Conservation (phyloP, 306 rosid species). For the Cucurbita argyrosperma region DNA sequence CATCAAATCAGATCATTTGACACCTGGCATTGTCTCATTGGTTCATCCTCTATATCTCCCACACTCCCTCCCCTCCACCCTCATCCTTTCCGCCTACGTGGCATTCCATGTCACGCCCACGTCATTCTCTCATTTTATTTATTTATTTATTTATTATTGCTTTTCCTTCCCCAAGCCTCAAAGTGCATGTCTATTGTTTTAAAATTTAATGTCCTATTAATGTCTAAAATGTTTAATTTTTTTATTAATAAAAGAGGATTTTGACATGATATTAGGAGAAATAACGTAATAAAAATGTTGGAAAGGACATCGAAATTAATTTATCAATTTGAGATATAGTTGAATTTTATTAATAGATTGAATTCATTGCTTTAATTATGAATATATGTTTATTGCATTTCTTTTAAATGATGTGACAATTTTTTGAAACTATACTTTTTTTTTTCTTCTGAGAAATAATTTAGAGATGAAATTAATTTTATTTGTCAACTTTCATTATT, state of each 20-base stretch:
- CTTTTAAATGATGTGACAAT: background rate
- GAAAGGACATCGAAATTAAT: too few species aligned
- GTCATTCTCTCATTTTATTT: slow-evolving; percentile 5
- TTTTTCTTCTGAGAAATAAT: background rate
- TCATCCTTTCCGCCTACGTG: slow-evolving; percentile 30
- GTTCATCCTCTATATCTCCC: slow-evolving; percentile 14
- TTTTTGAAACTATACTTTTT: background rate
- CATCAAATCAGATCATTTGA: slow-evolving; percentile 44
- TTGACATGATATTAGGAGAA: too few species aligned
- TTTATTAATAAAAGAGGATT: too few species aligned
- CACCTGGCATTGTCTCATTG: slow-evolving; percentile 24
- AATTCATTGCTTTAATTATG: background rate
- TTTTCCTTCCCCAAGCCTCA: too few species aligned
- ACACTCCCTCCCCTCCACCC: slow-evolving; percentile 7
- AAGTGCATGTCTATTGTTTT: too few species aligned
- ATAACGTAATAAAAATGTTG: too few species aligned
- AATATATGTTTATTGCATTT: background rate
- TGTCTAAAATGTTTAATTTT: too few species aligned
- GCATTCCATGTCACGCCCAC: slow-evolving; percentile 16
- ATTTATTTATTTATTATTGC: too few species aligned
- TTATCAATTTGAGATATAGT: too few species aligned
- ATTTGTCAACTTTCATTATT: background rate
- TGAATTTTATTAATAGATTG: background rate
- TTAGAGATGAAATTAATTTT: background rate
- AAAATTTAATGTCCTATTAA: too few species aligned